These are phyloP conservation scores for Vitis hybrid DNA, from an alignment of 177 flowering plant genomes.

Conservation along the genomic window DNA sequence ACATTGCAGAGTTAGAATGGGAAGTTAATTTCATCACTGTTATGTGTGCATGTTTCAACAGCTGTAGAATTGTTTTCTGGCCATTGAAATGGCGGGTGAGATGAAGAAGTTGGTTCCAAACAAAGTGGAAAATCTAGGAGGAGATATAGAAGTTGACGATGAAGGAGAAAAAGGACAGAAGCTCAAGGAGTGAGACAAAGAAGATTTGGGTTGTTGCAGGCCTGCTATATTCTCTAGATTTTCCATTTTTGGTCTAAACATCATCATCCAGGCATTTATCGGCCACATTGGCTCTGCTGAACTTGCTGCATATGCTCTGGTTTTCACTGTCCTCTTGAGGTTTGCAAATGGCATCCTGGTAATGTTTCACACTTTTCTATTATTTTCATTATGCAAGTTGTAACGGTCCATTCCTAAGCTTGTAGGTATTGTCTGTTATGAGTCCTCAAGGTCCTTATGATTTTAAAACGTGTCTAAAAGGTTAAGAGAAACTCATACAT, in stretches of 20 bases:
- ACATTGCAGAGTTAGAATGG: no score
- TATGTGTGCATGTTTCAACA: no score
- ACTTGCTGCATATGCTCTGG: slow-evolving; percentile 61
- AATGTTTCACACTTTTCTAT: neutral
- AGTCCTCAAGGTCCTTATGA: no score
- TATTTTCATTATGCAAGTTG: no score
- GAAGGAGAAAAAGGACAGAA: slow-evolving; percentile 6
- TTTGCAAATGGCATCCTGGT: slow-evolving; percentile 58
- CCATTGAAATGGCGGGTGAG: slow-evolving; percentile 22
- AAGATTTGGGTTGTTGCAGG: slow-evolving; percentile 61
- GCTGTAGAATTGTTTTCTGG: no score
- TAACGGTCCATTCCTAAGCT: no score
- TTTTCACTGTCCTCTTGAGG: slow-evolving; percentile 43
- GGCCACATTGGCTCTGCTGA: slow-evolving; percentile 56
- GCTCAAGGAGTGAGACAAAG: slow-evolving; percentile 43
- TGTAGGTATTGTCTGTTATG: no score
- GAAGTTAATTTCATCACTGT: no score
- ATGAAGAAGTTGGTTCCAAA: slow-evolving; percentile 25
- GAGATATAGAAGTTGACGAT: slow-evolving; percentile 10
- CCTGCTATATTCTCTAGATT: slow-evolving; percentile 58
- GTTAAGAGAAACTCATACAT: no score
- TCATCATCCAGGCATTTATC: slow-evolving; percentile 52
- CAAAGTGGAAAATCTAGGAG: neutral
- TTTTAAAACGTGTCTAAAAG: no score
- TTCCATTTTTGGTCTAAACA: slow-evolving; percentile 44